Conservation (phyloP, 371 early-diverging fungal species). For the Mucor sp. region DNA sequence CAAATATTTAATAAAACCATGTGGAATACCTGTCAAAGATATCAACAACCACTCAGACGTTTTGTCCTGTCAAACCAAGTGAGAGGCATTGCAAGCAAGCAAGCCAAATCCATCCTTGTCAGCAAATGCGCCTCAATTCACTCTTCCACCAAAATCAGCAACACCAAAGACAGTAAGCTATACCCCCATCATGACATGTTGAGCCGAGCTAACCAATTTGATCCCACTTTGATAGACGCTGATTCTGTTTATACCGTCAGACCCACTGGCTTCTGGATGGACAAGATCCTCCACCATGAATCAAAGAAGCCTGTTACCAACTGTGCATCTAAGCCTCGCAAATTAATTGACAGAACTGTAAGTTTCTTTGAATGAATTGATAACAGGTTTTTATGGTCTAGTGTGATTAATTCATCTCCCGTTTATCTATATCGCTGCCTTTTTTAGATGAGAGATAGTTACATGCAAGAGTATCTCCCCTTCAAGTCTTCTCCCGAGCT, state of each 20-base stretch:
- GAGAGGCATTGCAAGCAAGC: background rate
- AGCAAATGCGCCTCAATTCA: background rate
- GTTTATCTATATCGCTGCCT: background rate
- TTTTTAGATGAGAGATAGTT: slow-evolving; percentile 63
- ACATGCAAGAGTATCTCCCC: slow-evolving; percentile 76
- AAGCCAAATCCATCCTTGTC: background rate
- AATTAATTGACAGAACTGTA: slow-evolving; percentile 22
- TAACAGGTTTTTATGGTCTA: background rate
- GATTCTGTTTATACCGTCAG: slow-evolving; percentile 28
- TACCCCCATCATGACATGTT: background rate
- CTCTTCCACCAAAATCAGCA: background rate
- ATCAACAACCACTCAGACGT: slow-evolving; percentile 4
- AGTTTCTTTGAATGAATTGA: background rate
- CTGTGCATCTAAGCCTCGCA: slow-evolving; percentile 11
- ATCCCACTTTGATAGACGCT: background rate
- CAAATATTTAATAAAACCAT: background rate
- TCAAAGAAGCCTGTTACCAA: slow-evolving; percentile 10
- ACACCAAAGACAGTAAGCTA: slow-evolving; percentile 1
- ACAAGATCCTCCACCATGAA: slow-evolving; percentile 31
- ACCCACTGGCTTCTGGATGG: slow-evolving; percentile 45
- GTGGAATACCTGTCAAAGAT: slow-evolving; percentile 17
- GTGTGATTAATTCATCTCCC: background rate
- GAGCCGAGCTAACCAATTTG: background rate
- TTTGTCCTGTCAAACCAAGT: background rate
- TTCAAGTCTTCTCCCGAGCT: slow-evolving; percentile 77